These are phyloP conservation scores for Flammula alnicola DNA, from an alignment of 1,284 basidiomycete genomes.

Conservation along the genomic window DNA sequence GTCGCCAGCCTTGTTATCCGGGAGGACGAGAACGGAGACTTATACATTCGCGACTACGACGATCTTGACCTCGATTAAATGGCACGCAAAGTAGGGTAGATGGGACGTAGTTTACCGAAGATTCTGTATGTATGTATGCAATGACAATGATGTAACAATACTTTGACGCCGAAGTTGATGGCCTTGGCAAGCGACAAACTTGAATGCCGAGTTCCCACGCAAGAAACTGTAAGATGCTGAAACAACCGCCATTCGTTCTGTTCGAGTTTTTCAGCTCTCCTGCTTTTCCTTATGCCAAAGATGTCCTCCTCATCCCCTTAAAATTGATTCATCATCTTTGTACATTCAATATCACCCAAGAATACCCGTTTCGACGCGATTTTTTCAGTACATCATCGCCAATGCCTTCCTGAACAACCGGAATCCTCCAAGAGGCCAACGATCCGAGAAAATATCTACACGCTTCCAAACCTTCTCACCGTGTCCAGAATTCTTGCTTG, in stretches of 20 bases:
- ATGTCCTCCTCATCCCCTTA: not conserved
- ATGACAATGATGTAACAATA: no score
- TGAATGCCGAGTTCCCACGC: constrained; percentile 21
- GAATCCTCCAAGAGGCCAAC: constrained; percentile 24
- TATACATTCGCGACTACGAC: constrained; percentile 3
- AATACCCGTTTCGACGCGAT: constrained; percentile 11
- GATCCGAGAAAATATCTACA: constrained; percentile 88
- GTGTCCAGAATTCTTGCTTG: constrained; percentile 86
- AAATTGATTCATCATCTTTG: not conserved
- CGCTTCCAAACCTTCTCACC: constrained; percentile 91
- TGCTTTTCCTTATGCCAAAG: constrained; percentile 8
- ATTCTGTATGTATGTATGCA: no score
- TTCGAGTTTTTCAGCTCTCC: constrained; percentile 15
- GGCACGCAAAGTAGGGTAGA: no score
- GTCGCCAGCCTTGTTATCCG: not conserved
- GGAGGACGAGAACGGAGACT: not conserved
- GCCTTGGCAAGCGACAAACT: not conserved
- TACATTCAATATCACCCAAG: not conserved
- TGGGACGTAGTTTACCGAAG: no score
- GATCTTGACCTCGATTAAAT: not conserved
- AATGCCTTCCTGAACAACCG: constrained; percentile 16
- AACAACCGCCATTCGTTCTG: constrained; percentile 24
- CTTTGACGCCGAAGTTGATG: no score
- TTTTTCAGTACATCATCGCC: constrained; percentile 24
- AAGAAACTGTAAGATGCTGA: constrained; percentile 18